These are phyloP conservation scores for Neoascochyta sp. DNA, from an alignment of 2,329 filamentous ascomycete genomes.

Conservation along the genomic window DNA sequence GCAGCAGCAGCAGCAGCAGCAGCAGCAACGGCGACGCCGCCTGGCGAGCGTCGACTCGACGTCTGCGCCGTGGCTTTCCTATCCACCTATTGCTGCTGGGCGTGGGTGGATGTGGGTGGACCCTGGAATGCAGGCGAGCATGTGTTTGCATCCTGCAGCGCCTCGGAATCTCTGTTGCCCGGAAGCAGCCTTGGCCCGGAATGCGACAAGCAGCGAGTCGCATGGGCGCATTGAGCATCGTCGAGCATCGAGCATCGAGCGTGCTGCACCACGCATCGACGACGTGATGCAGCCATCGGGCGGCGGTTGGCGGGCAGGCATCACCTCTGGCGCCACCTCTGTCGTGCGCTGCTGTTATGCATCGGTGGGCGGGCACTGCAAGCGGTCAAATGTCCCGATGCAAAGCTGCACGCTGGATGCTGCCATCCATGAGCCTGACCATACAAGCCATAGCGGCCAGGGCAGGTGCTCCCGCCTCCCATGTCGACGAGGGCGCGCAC, in stretches of 20 bases:
- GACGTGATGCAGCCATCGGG: neutral
- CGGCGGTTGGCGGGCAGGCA: slow-evolving; percentile 16
- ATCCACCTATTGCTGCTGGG: no score
- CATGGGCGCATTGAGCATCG: neutral
- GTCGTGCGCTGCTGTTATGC: slow-evolving; percentile 24
- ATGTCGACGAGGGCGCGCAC: slow-evolving; percentile 9
- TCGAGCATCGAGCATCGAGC: no score
- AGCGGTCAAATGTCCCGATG: slow-evolving; percentile 9
- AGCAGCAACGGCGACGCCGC: no score
- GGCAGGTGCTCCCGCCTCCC: no score
- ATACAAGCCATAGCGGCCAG: neutral
- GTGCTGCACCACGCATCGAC: no score
- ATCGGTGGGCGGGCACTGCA: slow-evolving; percentile 12
- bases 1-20: no score
- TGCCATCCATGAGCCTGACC: neutral
- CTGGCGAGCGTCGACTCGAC: no score
- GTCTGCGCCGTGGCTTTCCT: neutral
- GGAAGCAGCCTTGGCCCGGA: slow-evolving; percentile 12
- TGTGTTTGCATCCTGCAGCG: slow-evolving; percentile 13
- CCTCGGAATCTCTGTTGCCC: slow-evolving; percentile 16
- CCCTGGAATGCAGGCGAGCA: no score
- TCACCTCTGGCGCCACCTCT: no score
- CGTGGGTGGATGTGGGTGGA: no score
- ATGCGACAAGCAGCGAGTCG: slow-evolving; percentile 1
- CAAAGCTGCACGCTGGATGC: neutral